Conservation (phyloP, 2,329 filamentous ascomycete species). For the Hortaea sp. region DNA sequence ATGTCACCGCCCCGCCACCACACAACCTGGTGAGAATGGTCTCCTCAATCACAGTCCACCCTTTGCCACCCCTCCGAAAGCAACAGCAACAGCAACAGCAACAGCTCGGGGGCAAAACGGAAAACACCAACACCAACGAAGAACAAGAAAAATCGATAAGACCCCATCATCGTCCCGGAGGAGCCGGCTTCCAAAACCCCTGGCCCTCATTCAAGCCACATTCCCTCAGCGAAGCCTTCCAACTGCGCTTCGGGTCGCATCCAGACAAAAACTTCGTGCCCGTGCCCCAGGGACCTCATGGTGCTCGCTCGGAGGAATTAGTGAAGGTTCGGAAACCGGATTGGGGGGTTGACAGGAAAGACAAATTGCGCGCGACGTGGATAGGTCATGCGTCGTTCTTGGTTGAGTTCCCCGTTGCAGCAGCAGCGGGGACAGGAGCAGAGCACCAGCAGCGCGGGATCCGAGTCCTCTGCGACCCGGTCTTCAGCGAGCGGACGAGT, state of each 20-base stretch:
- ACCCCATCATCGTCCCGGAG: slow-evolving; percentile 33
- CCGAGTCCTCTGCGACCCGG: slow-evolving; percentile 43
- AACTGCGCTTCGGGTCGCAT: slow-evolving; percentile 27
- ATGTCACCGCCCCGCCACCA: no score
- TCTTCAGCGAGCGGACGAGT: slow-evolving; percentile 42
- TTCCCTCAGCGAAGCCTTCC: slow-evolving; percentile 20
- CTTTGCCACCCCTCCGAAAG: no score
- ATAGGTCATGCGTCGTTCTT: slow-evolving; percentile 43
- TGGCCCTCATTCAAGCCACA: slow-evolving; percentile 34
- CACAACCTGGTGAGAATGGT: no score
- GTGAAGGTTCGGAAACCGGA: slow-evolving; percentile 33
- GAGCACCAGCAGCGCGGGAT: slow-evolving; percentile 25
- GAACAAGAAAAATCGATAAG: neutral
- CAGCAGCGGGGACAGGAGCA: slow-evolving; percentile 12
- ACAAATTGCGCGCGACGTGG: slow-evolving; percentile 38
- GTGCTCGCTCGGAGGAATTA: slow-evolving; percentile 27
- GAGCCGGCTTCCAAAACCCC: slow-evolving; percentile 39
- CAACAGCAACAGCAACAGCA: no score
- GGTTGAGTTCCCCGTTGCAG: slow-evolving; percentile 30
- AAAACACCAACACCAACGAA: neutral
- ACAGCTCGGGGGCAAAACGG: no score
- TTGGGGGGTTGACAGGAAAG: slow-evolving; percentile 24
- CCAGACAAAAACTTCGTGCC: slow-evolving; percentile 36
- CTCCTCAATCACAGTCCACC: no score
- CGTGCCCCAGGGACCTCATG: slow-evolving; percentile 29